Conservation (phyloP, 345 rosid genomes). For the Populus deltoides region DNA sequence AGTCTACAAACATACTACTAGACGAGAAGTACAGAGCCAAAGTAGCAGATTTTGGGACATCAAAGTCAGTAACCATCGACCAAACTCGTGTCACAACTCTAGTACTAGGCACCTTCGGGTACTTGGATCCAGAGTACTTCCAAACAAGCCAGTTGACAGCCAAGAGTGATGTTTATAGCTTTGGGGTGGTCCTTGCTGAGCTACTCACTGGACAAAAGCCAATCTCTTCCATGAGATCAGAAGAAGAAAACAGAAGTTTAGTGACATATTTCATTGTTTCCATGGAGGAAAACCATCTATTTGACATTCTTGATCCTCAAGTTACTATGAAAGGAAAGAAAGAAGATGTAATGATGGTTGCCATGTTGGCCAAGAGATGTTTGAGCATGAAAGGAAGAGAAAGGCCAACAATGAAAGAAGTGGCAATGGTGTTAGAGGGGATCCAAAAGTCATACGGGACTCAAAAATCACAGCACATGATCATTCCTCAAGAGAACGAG, state of each 20-base stretch:
- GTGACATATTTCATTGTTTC: neutral
- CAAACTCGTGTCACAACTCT: neutral
- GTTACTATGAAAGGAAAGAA: neutral
- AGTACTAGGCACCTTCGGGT: neutral
- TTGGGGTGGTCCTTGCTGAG: too few relatives aligned
- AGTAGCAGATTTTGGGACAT: neutral
- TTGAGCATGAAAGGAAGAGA: neutral
- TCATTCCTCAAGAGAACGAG: neutral
- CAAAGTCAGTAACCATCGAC: neutral
- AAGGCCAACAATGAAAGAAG: slow-evolving; percentile 7
- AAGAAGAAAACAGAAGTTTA: neutral
- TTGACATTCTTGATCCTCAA: slow-evolving; percentile 1
- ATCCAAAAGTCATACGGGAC: neutral
- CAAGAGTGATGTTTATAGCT: slow-evolving; percentile 5
- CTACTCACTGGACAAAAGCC: neutral
- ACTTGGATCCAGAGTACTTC: neutral
- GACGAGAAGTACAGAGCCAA: neutral
- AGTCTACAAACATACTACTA: neutral
- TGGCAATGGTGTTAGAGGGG: slow-evolving; percentile 5
- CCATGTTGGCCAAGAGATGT: neutral
- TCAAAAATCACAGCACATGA: neutral
- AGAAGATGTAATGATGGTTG: neutral
- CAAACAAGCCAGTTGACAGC: neutral
- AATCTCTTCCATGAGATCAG: neutral
- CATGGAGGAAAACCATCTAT: neutral